Base-by-base conservation (phyloP, 116 monocot genomes). In the Zostera marina region DNA sequence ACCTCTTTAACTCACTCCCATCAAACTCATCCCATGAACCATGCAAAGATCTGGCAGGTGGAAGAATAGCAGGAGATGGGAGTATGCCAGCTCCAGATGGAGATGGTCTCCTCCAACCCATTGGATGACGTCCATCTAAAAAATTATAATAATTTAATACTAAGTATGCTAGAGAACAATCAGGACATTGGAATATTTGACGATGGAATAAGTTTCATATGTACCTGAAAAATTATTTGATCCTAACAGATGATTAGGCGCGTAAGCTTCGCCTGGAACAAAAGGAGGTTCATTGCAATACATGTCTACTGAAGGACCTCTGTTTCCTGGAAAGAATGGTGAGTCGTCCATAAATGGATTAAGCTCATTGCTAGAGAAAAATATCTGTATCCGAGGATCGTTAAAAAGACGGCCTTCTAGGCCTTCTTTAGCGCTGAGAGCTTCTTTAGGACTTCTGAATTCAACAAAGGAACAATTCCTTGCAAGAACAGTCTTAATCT, bases 361-460 rank as follows among this genome's bases (percentile, higher is more conserved):
- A 44, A 71, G 25, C 0, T 76, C 86, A 70, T 75, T 85, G 61
- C 56, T 47, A 11, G 86, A 76, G 47, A 70, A 98, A 52, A 83
- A 21, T 51, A 98, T 90, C 23, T 86, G 80, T 66, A 98, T 98
- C 11, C 86, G 69, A 48, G 80, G 74, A 58, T 98, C 98, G 69
- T 83, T 83, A 43, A 98, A 86, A 70, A 98, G 89, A 46, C 86
- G 90, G 14, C 90, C 90, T 49, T 90, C 72, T 14, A 98, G 68
- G 1, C 90, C 86, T 69, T 86, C 86, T 57, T 98, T 98, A 0
- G 98, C 90, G 25, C 90, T 74, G 47, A 80, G 66, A 43, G 98
- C 98, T 73, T 98, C 98, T 40, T 86, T 86, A 54, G 81, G 53
- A 47, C 78, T 98, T 74, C 86, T 80, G 46, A 98, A 98, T 56